Base-by-base conservation (phyloP, 2,329 filamentous ascomycete species). In the Eutypa lata region DNA sequence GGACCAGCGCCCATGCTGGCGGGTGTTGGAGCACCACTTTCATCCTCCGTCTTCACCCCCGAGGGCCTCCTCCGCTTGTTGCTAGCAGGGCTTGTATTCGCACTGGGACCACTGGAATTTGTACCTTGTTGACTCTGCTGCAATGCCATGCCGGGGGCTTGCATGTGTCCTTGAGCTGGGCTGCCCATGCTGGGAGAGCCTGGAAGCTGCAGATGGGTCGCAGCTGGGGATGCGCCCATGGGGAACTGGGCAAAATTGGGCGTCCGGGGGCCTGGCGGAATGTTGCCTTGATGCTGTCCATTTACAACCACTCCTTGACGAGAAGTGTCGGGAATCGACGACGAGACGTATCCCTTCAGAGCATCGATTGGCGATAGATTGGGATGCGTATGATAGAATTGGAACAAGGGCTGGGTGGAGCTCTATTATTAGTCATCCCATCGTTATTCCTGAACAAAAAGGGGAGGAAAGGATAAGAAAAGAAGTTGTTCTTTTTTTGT, bases 101-200 rank as follows among this genome's bases (percentile, higher is more conserved):
- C 83, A 64, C 83, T 87, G 7, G 83, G 83, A 2, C 83, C 84
- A 65, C 81, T 84, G 10, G 84, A 87, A 66, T 74, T 83, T 31
- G 84, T 86, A 38, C 84, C 85, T 65, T 88, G 85, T 66, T 87
- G 84, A 65, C 84, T 87, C 57, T 83, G 81, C 65, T 88, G 84
- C 55, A 84, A 73, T 66, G 84, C 82, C 84, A 88, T 88, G 56
- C 76, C 76, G 21, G 84, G 84, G 49, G 83, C 82, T 66, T 84
- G 82, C 77, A 86, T 84, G 49, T 80, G 76, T 16, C 80, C 82
- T 14, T 80, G 78, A 18, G 82, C 83, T 8, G 85, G 85, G 65
- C 82, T 86, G 50, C 81, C 78, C 43, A 80, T 70, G 52, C 84
- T 82, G 48, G 83, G 83, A 14, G 84, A 86, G 16, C 82, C 83